These are phyloP conservation scores for Mortierella sp. DNA, from an alignment of 371 early-diverging fungal genomes.

Conservation along the genomic window DNA sequence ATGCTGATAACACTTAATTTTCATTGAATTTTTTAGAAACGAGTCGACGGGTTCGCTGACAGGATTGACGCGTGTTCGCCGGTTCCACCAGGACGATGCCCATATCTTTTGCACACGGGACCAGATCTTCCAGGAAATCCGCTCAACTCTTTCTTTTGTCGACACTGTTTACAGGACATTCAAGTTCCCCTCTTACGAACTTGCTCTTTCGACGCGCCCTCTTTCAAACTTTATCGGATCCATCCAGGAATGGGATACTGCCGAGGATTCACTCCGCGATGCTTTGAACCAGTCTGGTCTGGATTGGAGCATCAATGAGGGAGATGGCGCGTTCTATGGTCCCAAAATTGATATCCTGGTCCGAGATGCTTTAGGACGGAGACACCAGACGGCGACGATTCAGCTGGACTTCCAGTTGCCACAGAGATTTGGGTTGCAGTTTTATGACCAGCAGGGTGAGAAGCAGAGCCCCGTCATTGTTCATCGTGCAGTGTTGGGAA, in stretches of 20 bases:
- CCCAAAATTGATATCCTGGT: constrained; percentile 99
- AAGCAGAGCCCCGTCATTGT: constrained; percentile 92
- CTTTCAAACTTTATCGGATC: constrained; percentile 96
- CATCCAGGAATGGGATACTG: constrained; percentile 95
- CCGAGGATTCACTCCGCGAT: constrained; percentile 89
- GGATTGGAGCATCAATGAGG: constrained; percentile 94
- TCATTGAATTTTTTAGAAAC: constrained; percentile 63
- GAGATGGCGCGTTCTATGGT: constrained; percentile 99
- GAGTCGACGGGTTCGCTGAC: constrained; percentile 95
- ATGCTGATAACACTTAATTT: background rate
- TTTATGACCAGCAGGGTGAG: constrained; percentile 67
- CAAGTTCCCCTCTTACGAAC: constrained; percentile 88
- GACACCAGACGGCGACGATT: constrained; percentile 99
- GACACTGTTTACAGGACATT: constrained; percentile 92
- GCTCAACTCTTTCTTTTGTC: constrained; percentile 85
- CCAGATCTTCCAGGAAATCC: constrained; percentile 88
- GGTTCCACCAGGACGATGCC: constrained; percentile 99
- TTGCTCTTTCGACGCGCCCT: constrained; percentile 98
- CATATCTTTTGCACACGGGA: constrained; percentile 94
- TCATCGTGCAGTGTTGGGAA: constrained; percentile 96
- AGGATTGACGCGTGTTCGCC: constrained; percentile 94
- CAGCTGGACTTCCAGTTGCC: constrained; percentile 99
- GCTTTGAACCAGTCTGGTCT: constrained; percentile 86
- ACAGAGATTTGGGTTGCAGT: constrained; percentile 89
- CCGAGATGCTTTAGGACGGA: constrained; percentile 93